Base-by-base conservation (phyloP, 2,329 filamentous ascomycete genomes). In the Exophiala phaeomuriformis region DNA sequence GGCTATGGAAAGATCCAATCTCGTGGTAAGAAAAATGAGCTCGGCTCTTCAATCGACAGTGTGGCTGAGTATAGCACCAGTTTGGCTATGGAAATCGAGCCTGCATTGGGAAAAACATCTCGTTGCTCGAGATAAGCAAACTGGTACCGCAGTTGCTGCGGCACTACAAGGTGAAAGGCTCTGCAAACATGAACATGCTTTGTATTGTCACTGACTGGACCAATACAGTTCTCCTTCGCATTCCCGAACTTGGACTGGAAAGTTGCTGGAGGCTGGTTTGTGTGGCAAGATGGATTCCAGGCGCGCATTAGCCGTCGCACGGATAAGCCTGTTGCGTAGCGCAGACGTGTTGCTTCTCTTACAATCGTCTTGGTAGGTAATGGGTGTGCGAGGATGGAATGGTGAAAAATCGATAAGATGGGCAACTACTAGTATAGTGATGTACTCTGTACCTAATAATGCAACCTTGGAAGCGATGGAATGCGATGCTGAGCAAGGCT, bases 41-140 rank as follows among this genome's bases (percentile, higher is more conserved):
- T 1, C 28, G 3, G 19, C 12, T 41, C 19, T 27, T 41, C 4
- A 35, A 5, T 41, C 19, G 4, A 27, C 6, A 1, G 1, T 10
- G 7, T 5, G 19, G 1, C 39, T 41, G 9, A 41, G 6, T 6
- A 27, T 4, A 2, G n/a, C 39, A 27, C 29, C 48, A 62, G 56
- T 81, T 80, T 61, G 77, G 77, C 2, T 72, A 73, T 7, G 77
- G 78, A 12, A 49, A 39, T 5, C 36, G 57, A 5, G 49, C 55
- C 10, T 59, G 57, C 39, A 47, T 59, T 8, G 57, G 57, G 37
- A 57, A 53, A 29, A 54, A 55, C 43, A 55, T 59, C 41, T 49
- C 49, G 28, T 40, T 49, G 29, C 36, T 54, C 19, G 57, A 59
- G 32, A 59, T 59, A 30, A 43, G 43, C 45, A 57, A 59, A 31